Conservation (phyloP, 164 flowering plant species). For the Vitis cinerea region DNA sequence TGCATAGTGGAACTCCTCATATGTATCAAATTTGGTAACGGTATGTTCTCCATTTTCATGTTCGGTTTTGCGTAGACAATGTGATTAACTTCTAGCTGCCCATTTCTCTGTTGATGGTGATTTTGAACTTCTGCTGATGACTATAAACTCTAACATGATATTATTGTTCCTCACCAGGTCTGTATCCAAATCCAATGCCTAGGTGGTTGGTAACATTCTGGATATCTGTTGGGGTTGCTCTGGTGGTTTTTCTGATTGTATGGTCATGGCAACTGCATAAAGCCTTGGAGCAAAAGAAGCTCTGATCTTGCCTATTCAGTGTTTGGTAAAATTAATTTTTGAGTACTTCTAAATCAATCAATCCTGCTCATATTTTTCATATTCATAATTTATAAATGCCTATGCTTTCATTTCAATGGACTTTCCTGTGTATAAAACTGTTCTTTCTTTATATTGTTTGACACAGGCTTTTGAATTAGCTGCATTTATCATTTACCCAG, state of each 20-base stretch:
- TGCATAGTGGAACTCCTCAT: conserved; percentile 96
- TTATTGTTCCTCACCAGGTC: conserved; percentile 40
- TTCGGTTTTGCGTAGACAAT: no score
- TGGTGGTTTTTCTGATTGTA: conserved; percentile 45
- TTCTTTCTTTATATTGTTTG: no score
- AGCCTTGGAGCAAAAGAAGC: conserved; percentile 52
- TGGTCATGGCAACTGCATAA: conserved; percentile 87
- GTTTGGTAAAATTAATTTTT: conserved; percentile 30
- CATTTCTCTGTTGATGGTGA: no score
- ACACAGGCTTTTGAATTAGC: no score
- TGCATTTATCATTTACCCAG: no score
- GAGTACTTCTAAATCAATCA: conserved; percentile 25
- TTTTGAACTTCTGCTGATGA: no score
- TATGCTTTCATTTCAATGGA: background rate
- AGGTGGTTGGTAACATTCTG: conserved; percentile 74
- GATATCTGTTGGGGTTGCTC: conserved; percentile 45
- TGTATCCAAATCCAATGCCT: conserved; percentile 88
- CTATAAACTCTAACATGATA: background rate
- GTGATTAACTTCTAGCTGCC: no score
- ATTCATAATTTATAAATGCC: conserved; percentile 51
- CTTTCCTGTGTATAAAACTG: no score
- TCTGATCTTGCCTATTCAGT: conserved; percentile 26
- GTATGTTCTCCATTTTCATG: conserved; percentile 31
- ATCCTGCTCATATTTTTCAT: conserved; percentile 47
- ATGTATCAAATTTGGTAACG: conserved; percentile 97